Base-by-base conservation (phyloP, 495 filamentous ascomycete species). In the Thozetella sp. region DNA sequence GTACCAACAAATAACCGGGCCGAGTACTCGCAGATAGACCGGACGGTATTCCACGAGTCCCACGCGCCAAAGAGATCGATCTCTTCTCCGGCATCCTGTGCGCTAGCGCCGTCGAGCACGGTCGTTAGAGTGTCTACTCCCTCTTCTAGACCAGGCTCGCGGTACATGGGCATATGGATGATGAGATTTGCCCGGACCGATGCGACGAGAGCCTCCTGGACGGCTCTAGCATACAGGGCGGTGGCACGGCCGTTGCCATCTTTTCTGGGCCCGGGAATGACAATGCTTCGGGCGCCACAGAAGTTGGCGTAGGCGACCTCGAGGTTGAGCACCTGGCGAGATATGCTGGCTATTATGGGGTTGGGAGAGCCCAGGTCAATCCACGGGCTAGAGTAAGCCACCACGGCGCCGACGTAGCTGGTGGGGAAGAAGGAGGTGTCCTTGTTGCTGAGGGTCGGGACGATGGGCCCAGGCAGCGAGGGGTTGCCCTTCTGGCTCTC, bases 301-400 rank as follows among this genome's bases (percentile, higher is more conserved):
- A 97, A 99, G 53, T 90, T 92, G 34, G 95, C 96, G 73, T 97
- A 99, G 22, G 90, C 88, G 19, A 98, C 84, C 65, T 99, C 95
- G 54, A 95, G 77, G 70, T 92, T 92, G 51, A 99, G 75, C 1
- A 97, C 91, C 69, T 97, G 93, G 25, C 90, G 85, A 13, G 93
- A 96, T 56, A 97, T 77, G 68, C 91, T 87, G 1, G 91, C 85
- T 58, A 97, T 87, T 59, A 91, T 63, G 17, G 92, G 91, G 71
- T 97, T 88, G 1, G 89, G 76, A 26, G 93, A 97, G 62, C 87
- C 90, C 2, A 97, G 72, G 70, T 97, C 93, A 65, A 96, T 94
- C 93, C 93, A 97, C 17, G 89, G 86, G 67, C 91, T 96, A 12
- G 83, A 84, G 23, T 90, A 86, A 30, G 85, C 90, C 10, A 95